These are phyloP conservation scores for Pelargonium citronellum DNA, from an alignment of 441 rosid genomes.

Conservation along the genomic window DNA sequence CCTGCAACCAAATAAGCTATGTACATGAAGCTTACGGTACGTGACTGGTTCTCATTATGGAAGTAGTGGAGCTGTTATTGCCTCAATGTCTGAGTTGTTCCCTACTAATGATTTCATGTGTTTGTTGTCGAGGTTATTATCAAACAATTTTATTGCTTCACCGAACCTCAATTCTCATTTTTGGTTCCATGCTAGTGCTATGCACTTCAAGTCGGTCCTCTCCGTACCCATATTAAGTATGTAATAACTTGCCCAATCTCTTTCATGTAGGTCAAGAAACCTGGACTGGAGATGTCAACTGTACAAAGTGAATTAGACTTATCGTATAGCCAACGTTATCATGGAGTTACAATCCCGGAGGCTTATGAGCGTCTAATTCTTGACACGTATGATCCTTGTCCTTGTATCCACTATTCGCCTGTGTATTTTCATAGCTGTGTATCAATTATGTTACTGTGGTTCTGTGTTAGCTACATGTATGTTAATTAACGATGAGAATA, in stretches of 20 bases:
- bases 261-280: constrained; percentile 74
- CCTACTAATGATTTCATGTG: neutral
- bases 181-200: too few species aligned
- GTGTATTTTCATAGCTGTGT: neutral
- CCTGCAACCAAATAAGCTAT: constrained; percentile 85
- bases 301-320: constrained; percentile 94
- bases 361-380: constrained; percentile 98
- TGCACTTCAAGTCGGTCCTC: too few species aligned
- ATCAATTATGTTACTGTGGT: too few species aligned
- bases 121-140: neutral
- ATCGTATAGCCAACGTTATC: constrained; percentile 87
- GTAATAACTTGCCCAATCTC: constrained; percentile 13
- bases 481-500: constrained; percentile 12
- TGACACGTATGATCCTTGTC: constrained; percentile 60
- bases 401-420: neutral
- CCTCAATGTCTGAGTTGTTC: neutral
- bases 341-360: constrained; percentile 71
- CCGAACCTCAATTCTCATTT: too few species aligned
- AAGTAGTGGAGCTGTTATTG: neutral
- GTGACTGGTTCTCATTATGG: constrained; percentile 23
- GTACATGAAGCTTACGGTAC: constrained; percentile 93
- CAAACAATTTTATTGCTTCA: neutral
- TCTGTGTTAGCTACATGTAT: neutral
- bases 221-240: too few species aligned
- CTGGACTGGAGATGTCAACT: constrained; percentile 90